A percentile compares a stretch with the other conserved stretches of the same genome.
These are phyloP conservation scores for Colletotrichum godetiae DNA, from an alignment of 2,329 filamentous ascomycete species.

Conservation along the genomic window DNA sequence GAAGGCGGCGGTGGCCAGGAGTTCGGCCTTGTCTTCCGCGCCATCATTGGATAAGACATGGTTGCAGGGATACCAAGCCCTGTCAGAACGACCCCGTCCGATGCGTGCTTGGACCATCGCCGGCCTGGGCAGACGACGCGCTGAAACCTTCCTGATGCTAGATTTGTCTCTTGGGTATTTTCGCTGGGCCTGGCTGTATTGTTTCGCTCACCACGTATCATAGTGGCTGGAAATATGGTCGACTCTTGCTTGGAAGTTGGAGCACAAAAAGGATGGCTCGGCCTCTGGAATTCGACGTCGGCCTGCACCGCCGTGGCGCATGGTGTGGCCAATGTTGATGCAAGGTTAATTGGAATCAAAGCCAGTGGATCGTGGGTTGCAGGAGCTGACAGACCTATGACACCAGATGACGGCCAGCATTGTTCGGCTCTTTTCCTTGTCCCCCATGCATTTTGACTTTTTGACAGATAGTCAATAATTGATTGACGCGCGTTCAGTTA, in stretches of 20 bases:
- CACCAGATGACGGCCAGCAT: neutral
- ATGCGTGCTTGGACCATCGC: slow-evolving; percentile 28
- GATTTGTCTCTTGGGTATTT: slow-evolving; percentile 16
- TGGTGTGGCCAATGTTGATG: neutral
- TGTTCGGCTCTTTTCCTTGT: neutral
- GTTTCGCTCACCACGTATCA: neutral
- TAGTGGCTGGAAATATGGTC: neutral
- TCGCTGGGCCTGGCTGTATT: neutral
- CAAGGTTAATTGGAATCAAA: neutral
- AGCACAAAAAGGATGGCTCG: neutral
- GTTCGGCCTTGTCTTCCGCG: neutral
- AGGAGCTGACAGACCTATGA: neutral
- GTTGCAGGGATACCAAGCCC: slow-evolving; percentile 15
- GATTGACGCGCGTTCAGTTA: neutral
- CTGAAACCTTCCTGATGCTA: slow-evolving; percentile 34
- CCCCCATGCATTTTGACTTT: neutral
- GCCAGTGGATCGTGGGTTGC: neutral
- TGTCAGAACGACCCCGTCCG: slow-evolving; percentile 21
- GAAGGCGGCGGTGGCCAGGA: neutral
- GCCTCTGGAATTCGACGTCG: neutral
- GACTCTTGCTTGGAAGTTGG: neutral
- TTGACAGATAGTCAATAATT: neutral
- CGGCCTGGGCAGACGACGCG: slow-evolving; percentile 11
- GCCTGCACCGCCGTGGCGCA: neutral
- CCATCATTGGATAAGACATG: slow-evolving; percentile 21